Evolutionary conservation across 2,329 filamentous ascomycete species (phyloP).

Genomic region (Hymenotorrendiella dingleyae): DNA sequence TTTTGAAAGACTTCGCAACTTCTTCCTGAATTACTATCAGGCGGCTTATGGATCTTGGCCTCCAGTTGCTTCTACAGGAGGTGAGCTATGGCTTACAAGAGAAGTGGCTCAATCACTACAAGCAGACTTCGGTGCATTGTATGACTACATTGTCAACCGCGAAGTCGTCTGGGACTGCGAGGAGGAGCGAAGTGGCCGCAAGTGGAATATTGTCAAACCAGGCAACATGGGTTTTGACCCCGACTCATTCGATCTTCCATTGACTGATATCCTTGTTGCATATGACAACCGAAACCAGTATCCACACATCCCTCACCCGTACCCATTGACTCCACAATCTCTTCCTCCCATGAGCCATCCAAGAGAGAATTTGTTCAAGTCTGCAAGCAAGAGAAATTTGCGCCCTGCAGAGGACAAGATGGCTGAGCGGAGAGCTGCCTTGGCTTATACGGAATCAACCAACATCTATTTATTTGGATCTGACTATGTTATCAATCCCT

Average conservation of each 20-base stretch:
- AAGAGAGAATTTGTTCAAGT: conserved; percentile 15
- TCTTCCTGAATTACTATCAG: conserved; percentile 54
- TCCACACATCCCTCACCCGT: conserved; percentile 62
- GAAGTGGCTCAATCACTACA: conserved; percentile 52
- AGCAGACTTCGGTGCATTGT: conserved; percentile 60
- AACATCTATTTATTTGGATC: conserved; percentile 52
- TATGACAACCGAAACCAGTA: conserved; percentile 59
- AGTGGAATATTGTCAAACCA: conserved; percentile 56
- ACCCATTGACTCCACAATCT: conserved; percentile 55
- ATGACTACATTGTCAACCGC: conserved; percentile 65
- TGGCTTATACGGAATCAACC: conserved; percentile 54
- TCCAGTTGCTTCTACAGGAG: conserved; percentile 36
- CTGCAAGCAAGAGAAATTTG: conserved; percentile 10
- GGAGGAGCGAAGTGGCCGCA: conserved; percentile 54
- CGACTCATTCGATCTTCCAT: conserved; percentile 48
- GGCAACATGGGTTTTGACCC: conserved; percentile 42
- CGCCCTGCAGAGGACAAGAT: conserved; percentile 20
- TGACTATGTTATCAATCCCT: conserved; percentile 45
- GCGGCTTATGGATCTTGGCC: conserved; percentile 57
- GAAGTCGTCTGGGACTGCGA: conserved; percentile 60
- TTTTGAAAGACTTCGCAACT: conserved; percentile 54
- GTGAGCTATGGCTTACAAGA: conserved; percentile 56
- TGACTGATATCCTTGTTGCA: conserved; percentile 60
- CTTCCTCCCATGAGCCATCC: conserved; percentile 31
- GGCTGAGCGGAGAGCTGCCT: conserved; percentile 23